Percentiles rank a stretch among this genome's conserved stretches.
Conservation (phyloP, 2,329 filamentous ascomycete species). For the Purpureocillium lavendulum region DNA sequence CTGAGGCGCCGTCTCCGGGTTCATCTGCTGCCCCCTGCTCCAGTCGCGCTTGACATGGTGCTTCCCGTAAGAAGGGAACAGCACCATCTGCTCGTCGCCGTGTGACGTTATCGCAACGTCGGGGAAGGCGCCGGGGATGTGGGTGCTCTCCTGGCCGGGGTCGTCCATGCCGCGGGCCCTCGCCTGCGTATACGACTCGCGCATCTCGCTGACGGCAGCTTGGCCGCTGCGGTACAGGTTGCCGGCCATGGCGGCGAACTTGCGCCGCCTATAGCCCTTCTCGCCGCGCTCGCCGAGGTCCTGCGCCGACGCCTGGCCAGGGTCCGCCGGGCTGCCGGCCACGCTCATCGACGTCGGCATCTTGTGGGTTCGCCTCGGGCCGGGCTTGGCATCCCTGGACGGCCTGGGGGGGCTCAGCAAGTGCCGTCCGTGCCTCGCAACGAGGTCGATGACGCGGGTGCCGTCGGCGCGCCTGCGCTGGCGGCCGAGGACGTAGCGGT, state of each 20-base stretch:
- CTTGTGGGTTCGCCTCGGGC: constrained; percentile 15
- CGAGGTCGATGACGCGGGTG: constrained; percentile 35
- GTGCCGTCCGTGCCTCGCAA: constrained; percentile 33
- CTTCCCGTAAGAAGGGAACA: constrained; percentile 92
- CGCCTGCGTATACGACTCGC: constrained; percentile 50
- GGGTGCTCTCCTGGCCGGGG: constrained; percentile 20
- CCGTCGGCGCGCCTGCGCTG: constrained; percentile 47
- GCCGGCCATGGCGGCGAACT: constrained; percentile 59
- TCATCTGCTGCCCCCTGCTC: constrained; percentile 16
- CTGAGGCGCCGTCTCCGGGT: constrained; percentile 20
- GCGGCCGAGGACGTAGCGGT: constrained; percentile 60
- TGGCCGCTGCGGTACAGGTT: constrained; percentile 49
- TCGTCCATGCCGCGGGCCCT: constrained; percentile 25
- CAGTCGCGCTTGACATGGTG: constrained; percentile 50
- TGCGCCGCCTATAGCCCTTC: constrained; percentile 66
- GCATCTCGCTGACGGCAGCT: constrained; percentile 48
- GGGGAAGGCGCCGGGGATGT: constrained; percentile 70
- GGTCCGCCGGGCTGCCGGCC: constrained; percentile 18
- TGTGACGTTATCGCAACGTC: constrained; percentile 73
- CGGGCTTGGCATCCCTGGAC: constrained; percentile 22
- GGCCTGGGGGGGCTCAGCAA: constrained; percentile 29
- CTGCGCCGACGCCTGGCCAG: constrained; percentile 15
- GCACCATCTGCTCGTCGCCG: constrained; percentile 83
- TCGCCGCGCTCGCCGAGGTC: constrained; percentile 32
- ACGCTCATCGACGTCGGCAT: not conserved